phyloP scores from a whole-genome alignment of 2,329 filamentous ascomycete genomes.

The Scedosporium minutisporum region DNA sequence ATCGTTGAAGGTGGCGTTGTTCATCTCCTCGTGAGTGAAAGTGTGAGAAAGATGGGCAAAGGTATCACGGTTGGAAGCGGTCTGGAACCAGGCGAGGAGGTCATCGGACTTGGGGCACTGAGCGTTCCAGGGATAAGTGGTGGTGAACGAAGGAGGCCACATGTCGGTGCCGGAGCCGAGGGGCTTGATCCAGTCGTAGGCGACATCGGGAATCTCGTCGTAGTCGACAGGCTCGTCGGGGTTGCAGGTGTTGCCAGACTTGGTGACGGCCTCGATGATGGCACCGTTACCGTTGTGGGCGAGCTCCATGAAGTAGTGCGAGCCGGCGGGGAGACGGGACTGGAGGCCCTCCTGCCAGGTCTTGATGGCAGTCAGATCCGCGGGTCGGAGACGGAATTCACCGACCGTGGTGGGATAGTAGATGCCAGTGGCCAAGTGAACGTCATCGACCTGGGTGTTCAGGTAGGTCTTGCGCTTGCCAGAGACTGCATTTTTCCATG shows the following conservation, averaged over 20 bases:
- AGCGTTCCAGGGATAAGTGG: constrained; percentile 39
- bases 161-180: constrained; percentile 37
- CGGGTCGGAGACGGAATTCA: constrained; percentile 37
- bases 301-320: constrained; percentile 41
- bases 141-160: constrained; percentile 36
- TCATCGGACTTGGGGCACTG: constrained; percentile 39
- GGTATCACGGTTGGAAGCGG: constrained; percentile 34
- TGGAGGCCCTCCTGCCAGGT: constrained; percentile 32
- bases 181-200: constrained; percentile 35
- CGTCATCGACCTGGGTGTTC: constrained; percentile 51
- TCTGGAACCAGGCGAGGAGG: constrained; percentile 44
- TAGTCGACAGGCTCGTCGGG: constrained; percentile 32
- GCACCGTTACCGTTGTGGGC: constrained; percentile 39
- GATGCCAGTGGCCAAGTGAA: constrained; percentile 44
- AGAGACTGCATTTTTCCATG: constrained; percentile 21
- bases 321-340: constrained; percentile 38
- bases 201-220: constrained; percentile 30
- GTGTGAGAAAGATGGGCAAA: constrained; percentile 54
- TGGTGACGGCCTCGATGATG: constrained; percentile 43
- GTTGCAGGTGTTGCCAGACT: constrained; percentile 37
- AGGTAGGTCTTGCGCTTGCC: constrained; percentile 47
- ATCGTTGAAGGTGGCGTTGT: constrained; percentile 51
- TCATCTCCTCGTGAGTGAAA: constrained; percentile 48
- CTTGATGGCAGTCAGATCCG: constrained; percentile 36
- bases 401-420: constrained; percentile 34